Base-by-base conservation (phyloP, 2,329 filamentous ascomycete species). In the Keithomyces neogunnii region DNA sequence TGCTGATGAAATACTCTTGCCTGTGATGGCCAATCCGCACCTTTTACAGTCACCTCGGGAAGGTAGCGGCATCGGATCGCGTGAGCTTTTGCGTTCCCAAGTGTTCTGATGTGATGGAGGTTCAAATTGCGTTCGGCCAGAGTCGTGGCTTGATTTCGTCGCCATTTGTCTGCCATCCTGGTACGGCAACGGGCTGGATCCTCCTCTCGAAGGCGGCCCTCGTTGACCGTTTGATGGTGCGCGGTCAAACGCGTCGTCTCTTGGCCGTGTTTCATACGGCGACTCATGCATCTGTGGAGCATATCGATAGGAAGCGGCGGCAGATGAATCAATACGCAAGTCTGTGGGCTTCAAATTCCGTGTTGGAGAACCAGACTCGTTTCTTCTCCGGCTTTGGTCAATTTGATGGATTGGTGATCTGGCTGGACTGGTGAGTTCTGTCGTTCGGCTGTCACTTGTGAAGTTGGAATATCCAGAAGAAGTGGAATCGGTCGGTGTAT, bases 1-100 rank as follows among this genome's bases (percentile, higher is more conserved):
- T 1, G 90, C 90, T 11, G 90, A 95, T 35, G 92, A 95, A 52
- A 99, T 84, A 1, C 90, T 96, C 70, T 96, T 97, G 26, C 90
- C 92, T 44, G 82, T 80, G 60, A 99, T 97, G 5, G 78, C 73
- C 45, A 86, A 73, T 3, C 80, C 76, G 67, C 93, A 99, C 1
- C 88, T 88, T 62, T 89, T 88, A 72, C 93, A 99, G 55, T 81
- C 82, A 2, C 89, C 88, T 51, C 88, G 86, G 13, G 78, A 78
- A 1, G 73, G 66, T 9, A 68, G 55, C 26, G 64, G 61, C 8
- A 70, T 65, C 5, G 66, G 63, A 40, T 73, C 70, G 31, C 71
- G 68, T 9, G 69, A 71, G 39, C 68, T 65, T 46, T 65, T 62
- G 28, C 66, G 64, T 36, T 51, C 52, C 43, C 35, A 31, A 13